A percentile compares a stretch with the other conserved stretches of the same genome.
Evolutionary conservation across 2,329 filamentous ascomycete species (phyloP).

Genomic region (Penicillium sp.): DNA sequence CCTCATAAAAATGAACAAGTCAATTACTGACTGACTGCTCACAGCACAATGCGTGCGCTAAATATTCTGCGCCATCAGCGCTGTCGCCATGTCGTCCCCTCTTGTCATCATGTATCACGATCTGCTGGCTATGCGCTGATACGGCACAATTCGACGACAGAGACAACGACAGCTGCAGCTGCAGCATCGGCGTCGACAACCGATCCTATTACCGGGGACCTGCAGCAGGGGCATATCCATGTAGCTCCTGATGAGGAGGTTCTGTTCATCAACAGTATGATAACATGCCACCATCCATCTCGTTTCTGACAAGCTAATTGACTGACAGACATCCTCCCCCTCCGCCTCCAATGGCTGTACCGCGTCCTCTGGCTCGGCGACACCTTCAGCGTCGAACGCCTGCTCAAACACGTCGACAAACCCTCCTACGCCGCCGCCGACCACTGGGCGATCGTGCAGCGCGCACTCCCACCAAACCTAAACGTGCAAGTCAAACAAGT

Average conservation of each 20-base stretch:
- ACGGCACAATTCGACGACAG: slow-evolving; percentile 2
- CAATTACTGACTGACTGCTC: neutral
- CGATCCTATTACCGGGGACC: neutral
- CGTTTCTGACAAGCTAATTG: neutral
- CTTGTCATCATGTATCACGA: neutral
- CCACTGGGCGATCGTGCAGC: slow-evolving; percentile 52
- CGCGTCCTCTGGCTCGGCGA: slow-evolving; percentile 48
- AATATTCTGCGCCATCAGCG: neutral
- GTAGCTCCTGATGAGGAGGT: slow-evolving; percentile 73
- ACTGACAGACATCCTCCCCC: slow-evolving; percentile 71
- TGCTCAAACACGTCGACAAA: slow-evolving; percentile 51
- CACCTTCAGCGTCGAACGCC: slow-evolving; percentile 44
- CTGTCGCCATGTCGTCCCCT: neutral
- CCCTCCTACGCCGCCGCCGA: slow-evolving; percentile 53
- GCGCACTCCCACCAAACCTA: slow-evolving; percentile 60
- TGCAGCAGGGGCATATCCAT: slow-evolving; percentile 66
- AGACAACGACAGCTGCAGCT: neutral
- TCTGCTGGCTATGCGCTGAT: neutral
- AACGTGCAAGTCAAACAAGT: slow-evolving; percentile 74
- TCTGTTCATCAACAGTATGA: slow-evolving; percentile 82
- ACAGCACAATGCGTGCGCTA: neutral
- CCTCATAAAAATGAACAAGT: neutral
- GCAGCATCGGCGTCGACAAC: neutral
- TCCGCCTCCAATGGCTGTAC: slow-evolving; percentile 65
- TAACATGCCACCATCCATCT: neutral